A percentile compares a stretch with the other conserved stretches of the same genome.
phyloP scores from a whole-genome alignment of 2,329 filamentous ascomycete species.

The Cyphellophora europaea region DNA sequence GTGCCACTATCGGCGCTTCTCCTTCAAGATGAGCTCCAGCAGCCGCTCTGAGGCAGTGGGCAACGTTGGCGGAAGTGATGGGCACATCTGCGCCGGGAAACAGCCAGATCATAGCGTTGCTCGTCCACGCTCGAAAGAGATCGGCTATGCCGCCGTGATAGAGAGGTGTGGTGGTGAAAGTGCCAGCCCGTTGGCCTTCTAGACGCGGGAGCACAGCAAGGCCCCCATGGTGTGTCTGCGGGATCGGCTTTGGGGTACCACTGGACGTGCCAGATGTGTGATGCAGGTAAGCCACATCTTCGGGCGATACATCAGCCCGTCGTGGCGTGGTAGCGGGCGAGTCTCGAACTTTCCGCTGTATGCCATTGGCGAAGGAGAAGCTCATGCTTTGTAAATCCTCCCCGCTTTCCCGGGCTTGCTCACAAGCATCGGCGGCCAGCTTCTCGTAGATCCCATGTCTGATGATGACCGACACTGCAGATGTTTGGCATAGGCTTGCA shows the following conservation, averaged over 20 bases:
- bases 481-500: conserved; percentile 41
- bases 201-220: conserved; percentile 47
- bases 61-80: conserved; percentile 47
- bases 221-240: conserved; percentile 47
- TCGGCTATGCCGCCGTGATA: conserved; percentile 59
- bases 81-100: conserved; percentile 49
- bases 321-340: no score
- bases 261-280: conserved; percentile 59
- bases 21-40: conserved; percentile 9
- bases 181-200: conserved; percentile 30
- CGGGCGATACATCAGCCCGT: not conserved
- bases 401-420: not conserved
- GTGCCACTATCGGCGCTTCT: conserved; percentile 32
- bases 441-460: conserved; percentile 28
- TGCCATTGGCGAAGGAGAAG: not conserved
- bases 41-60: conserved; percentile 33
- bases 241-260: conserved; percentile 54
- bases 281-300: conserved; percentile 46
- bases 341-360: not conserved
- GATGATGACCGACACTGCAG: conserved; percentile 35
- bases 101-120: conserved; percentile 50
- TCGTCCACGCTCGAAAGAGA: conserved; percentile 53
- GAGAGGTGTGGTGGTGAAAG: conserved; percentile 56
- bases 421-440: conserved; percentile 6
- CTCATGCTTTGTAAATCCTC: not conserved